phyloP scores from a whole-genome alignment of 2,329 filamentous ascomycete species.

The Dothideomycetidae sp. region DNA sequence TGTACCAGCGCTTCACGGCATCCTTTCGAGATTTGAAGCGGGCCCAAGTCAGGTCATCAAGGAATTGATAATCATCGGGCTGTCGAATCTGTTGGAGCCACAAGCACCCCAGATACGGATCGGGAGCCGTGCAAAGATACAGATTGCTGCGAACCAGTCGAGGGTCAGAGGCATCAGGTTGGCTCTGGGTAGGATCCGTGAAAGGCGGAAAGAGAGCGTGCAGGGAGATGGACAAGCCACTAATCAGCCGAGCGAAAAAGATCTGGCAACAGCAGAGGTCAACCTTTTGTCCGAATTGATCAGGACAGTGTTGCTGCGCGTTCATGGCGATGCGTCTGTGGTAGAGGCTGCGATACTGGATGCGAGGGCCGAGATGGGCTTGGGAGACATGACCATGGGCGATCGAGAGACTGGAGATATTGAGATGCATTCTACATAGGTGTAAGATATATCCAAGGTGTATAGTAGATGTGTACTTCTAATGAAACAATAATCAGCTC shows the following conservation, averaged over 20 bases:
- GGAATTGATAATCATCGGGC: constrained; percentile 8
- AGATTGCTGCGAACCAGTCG: constrained; percentile 2
- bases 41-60: constrained; percentile 10
- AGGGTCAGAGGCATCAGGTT: constrained; percentile 6
- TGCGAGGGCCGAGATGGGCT: constrained; percentile 9
- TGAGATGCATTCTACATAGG: too few relatives aligned
- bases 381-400: constrained; percentile 1
- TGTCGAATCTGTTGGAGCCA: constrained; percentile 6
- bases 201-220: constrained; percentile 2
- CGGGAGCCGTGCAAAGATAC: constrained; percentile 8
- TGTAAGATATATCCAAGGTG: too few relatives aligned
- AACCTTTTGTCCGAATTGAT: constrained; percentile 10
- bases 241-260: background rate
- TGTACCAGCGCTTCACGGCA: constrained; percentile 11
- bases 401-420: too few relatives aligned
- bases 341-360: constrained; percentile 6
- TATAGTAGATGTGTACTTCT: too few relatives aligned
- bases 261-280: constrained; percentile 6
- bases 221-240: constrained; percentile 6
- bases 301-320: constrained; percentile 8
- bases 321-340: background rate
- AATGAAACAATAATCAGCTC: too few relatives aligned
- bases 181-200: constrained; percentile 4
- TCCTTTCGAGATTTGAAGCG: constrained; percentile 2
- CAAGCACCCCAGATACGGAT: background rate